phyloP scores from a whole-genome alignment of 345 rosid genomes.

The Arabidopsis thaliana region TAIR10.1 NC_003070.9:721501-722000 shows the following conservation, averaged over 20 bases:
- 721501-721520: conserved; percentile 65
- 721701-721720: conserved; percentile 93
- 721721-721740: conserved; percentile 75
- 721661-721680: conserved; percentile 79
- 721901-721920: conserved; percentile 96
- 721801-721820: conserved; percentile 42
- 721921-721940: conserved; percentile 94
- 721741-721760: conserved; percentile 82
- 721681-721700: conserved; percentile 88
- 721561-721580: conserved; percentile 99
- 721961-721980: conserved; percentile 84
- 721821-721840: conserved; percentile 36
- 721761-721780: conserved; percentile 83
- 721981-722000: conserved; percentile 89
- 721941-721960: conserved; percentile 83
- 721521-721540: conserved; percentile 68
- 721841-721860: conserved; percentile 21
- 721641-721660: conserved; percentile 97
- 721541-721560: conserved; percentile 97
- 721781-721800: conserved; percentile 95
- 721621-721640: conserved; percentile 93
- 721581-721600: conserved; percentile 99
- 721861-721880: conserved; percentile 21
- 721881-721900: conserved; percentile 21
- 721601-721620: conserved; percentile 97